Evolutionary conservation across 805 yeast species (phyloP), one percentile per base, ranked within the genome.

Genomic region (Teunomyces gatunensis): DNA sequence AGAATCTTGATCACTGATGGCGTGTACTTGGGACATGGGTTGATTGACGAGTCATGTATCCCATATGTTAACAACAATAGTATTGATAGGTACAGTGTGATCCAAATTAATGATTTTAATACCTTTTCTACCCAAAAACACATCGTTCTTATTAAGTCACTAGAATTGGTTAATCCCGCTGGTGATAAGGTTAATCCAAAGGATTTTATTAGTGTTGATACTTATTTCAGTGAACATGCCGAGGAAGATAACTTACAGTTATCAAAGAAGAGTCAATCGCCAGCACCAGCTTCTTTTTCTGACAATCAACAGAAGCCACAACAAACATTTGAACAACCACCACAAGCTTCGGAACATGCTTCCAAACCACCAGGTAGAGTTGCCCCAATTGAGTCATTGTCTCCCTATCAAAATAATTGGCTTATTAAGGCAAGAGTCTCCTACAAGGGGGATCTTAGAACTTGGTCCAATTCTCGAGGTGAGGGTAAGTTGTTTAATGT

Each of bases 341-440:
- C 44, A 37, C 45, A 37, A 34, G 32, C 36, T 23, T 21, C 48
- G 37, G 52, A 34, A 49, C 61, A 45, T 18, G 36, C 12, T 3
- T 40, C 36, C 2, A 23, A 35, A 23, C 50, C 47, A 13, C 49
- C 49, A 33, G 60, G 60, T 37, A 75, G 78, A 27, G 73, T 87
- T 34, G 80, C 79, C 55, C 86, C 95, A 9, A 88, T 91, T 56
- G 96, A 89, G 60, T 89, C 85, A 53, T 73, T 94, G 44, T 89
- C 97, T 10, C 98, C 98, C 6, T 94, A 87, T 64, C 94, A 88
- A 64, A 86, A 84, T 61, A 75, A 78, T 44, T 94, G 98, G 98
- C 85, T 92, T 5, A 88, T 94, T 58, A 89, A 89, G 59, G 99
- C 95, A 1, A 83, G 98, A 62, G 94, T 90, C 21, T 84, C 96